Conservation (phyloP, 768 basidiomycete species). For the Zangia roseola region DNA sequence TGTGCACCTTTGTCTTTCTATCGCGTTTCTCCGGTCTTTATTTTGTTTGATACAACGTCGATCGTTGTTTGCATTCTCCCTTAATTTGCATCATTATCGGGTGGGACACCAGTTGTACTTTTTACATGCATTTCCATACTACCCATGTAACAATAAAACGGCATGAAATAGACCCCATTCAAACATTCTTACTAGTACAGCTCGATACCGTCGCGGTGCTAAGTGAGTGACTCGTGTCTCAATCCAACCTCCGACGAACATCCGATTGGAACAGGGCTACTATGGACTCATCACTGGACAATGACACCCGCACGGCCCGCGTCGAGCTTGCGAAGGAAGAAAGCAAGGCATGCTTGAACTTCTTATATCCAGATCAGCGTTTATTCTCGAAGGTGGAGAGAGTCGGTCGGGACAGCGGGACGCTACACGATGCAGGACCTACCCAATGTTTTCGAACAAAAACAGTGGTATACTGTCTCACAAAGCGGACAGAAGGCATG, state of each 20-base stretch:
- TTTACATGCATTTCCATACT: constrained; percentile 22
- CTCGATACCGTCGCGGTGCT: too few species aligned
- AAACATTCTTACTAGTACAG: constrained; percentile 1
- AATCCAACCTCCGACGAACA: constrained; percentile 1
- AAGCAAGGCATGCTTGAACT: not conserved
- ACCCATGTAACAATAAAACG: constrained; percentile 26
- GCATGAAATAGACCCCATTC: constrained; percentile 12
- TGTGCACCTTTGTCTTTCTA: constrained; percentile 12
- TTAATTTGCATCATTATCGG: constrained; percentile 23
- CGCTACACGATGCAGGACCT: too few species aligned
- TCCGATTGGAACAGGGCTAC: not conserved
- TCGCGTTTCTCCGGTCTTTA: not conserved
- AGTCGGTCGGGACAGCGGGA: too few species aligned
- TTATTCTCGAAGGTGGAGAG: not conserved
- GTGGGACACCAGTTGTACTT: constrained; percentile 27
- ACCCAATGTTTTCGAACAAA: not conserved
- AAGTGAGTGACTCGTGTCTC: too few species aligned
- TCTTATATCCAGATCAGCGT: not conserved
- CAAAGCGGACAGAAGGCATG: too few species aligned
- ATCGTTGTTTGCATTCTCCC: constrained; percentile 27
- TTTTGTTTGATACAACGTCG: constrained; percentile 21
- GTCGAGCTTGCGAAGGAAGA: not conserved
- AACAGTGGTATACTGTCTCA: not conserved
- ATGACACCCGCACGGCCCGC: not conserved
- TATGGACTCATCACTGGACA: constrained; percentile 1